Percentiles rank a stretch among this genome's conserved stretches.
These are phyloP conservation scores for Scenedesmus sp. DNA, from an alignment of 163 green algal species.

Conservation along the genomic window DNA sequence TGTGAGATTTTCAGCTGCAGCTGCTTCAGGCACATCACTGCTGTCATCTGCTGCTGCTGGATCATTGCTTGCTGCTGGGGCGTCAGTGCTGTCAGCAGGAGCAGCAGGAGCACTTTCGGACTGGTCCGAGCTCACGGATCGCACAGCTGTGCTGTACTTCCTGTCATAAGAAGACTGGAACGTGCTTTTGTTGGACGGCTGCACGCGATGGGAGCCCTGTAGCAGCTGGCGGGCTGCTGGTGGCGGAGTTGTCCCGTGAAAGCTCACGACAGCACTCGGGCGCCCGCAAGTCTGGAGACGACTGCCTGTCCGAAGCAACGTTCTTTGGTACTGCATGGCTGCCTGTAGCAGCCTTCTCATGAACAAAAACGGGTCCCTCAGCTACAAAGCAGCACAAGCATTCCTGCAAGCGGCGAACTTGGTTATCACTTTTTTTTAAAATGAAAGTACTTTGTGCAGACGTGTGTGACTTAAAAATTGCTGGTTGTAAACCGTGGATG, in stretches of 20 bases:
- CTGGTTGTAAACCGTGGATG: not conserved
- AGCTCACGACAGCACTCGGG: not conserved
- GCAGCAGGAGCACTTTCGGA: not conserved
- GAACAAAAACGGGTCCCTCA: not conserved
- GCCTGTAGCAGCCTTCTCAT: not conserved
- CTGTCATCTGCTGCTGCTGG: not conserved
- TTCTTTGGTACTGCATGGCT: not conserved
- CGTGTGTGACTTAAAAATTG: not conserved
- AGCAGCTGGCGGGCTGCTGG: not conserved
- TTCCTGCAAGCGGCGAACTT: not conserved
- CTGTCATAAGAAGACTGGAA: not conserved
- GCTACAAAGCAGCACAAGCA: not conserved
- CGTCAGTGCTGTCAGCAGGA: not conserved
- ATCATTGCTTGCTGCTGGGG: not conserved
- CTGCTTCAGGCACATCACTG: not conserved
- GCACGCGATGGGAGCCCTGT: not conserved
- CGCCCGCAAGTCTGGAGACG: not conserved
- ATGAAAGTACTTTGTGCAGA: not conserved
- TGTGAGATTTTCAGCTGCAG: not conserved
- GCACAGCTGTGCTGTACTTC: not conserved
- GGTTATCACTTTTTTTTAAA: too few relatives aligned
- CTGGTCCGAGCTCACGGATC: not conserved
- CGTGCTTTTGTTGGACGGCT: not conserved
- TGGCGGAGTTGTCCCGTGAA: slow-evolving; percentile 12
- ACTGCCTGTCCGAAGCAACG: not conserved